These are phyloP conservation scores for Anisodus tanguticus DNA, from an alignment of 257 asterid genomes.

Conservation along the genomic window DNA sequence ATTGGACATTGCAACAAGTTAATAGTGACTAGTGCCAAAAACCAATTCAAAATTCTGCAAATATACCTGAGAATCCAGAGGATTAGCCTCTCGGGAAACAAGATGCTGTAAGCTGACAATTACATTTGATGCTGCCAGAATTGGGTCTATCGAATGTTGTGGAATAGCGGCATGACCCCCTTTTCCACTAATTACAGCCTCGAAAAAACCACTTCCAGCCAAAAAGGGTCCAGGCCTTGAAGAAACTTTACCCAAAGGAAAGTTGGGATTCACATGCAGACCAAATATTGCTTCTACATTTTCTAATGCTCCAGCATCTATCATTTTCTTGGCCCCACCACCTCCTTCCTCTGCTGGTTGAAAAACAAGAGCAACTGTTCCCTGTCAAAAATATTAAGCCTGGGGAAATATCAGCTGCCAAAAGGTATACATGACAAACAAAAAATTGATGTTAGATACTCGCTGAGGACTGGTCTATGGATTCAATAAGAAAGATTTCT, in stretches of 20 bases:
- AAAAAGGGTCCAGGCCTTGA: conserved; percentile 70
- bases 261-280: conserved; percentile 51
- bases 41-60: background rate
- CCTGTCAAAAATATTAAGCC: conserved; percentile 51
- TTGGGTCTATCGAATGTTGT: conserved; percentile 88
- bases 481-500: background rate
- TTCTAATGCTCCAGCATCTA: conserved; percentile 76
- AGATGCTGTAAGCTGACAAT: conserved; percentile 87
- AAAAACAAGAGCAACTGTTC: conserved; percentile 86
- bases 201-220: conserved; percentile 86
- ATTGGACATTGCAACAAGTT: background rate
- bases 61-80: conserved; percentile 91
- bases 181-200: conserved; percentile 89
- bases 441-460: background rate
- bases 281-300: conserved; percentile 85
- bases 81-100: conserved; percentile 93
- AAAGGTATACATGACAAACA: background rate
- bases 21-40: background rate
- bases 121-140: conserved; percentile 84
- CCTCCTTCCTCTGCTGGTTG: conserved; percentile 99
- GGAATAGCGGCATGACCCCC: conserved; percentile 99
- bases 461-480: background rate
- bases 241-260: conserved; percentile 61
- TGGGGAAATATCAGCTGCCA: conserved; percentile 1
- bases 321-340: conserved; percentile 88